Evolutionary conservation across 257 asterid genomes (phyloP), one percentile per base, ranked within the genome.

Genomic region (Forsythia viridissima): DNA sequence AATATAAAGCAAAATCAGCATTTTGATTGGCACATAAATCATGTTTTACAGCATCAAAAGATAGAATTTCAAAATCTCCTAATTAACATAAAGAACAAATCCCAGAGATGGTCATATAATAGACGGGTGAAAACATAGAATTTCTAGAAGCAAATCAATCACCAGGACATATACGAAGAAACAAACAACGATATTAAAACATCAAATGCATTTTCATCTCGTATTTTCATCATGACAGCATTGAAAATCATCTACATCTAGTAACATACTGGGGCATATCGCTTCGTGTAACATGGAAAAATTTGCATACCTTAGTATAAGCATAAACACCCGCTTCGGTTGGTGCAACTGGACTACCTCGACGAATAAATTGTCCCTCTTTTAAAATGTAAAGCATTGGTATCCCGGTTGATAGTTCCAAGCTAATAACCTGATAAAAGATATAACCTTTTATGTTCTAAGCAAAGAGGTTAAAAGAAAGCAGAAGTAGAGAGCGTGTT

Each of bases 281-380:
- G 21, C 11, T 71, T 36, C 4, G 76, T 51, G 69, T n/a, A 72
- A 57, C 76, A 51, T 40, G 55, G 34, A 13, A 73, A 72, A 46
- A 76, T 78, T 76, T 42, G 38, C 71, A 73, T 83, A 93, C 99
- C 97, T 92, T 92, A 59, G 98, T 96, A 81, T 91, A 96, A 84
- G 99, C 99, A 88, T 93, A 96, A 77, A 96, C 97, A 75, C 97
- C 87, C 3, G 97, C 93, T 79, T 92, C 98, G 6, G 88, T 82
- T 48, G 99, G 98, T 61, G 95, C 97, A 18, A 91, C 90, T 21
- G 99, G 99, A 86, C 98, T 96, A 86, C 99, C 99, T 81, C 98
- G 86, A 34, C 98, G 96, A 57, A 93, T 89, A 82, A 88, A 93
- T 74, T 88, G 76, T 74, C 96, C 98, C 78, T 89, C 99, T 85